Base-by-base conservation (phyloP, 1,284 basidiomycete species). In the Xanthoconium separans region DNA sequence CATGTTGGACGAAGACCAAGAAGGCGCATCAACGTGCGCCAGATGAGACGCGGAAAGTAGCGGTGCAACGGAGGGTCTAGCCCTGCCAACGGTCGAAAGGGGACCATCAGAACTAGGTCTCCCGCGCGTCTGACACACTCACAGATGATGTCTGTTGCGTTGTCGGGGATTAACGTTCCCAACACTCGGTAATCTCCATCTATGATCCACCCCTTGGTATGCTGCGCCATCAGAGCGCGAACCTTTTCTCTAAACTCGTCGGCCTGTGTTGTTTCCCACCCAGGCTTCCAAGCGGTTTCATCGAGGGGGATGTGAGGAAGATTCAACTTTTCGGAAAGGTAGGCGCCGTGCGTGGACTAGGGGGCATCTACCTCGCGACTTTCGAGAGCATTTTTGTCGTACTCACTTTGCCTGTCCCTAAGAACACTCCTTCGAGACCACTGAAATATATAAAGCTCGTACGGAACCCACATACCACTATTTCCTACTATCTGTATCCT, bases 61-160 rank as follows among this genome's bases (percentile, higher is more conserved):
- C 80, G 66, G 9, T 69, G 27, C 43, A 87, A 70, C 10, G 85
- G 85, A 16, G 83, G 83, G 61, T 86, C 83, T 22, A 87, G 71
- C 85, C 84, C 84, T 86, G 54, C 45, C 36, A 13, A 39, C 5
- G 7, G 22, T 33, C 10, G n/a, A 40, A 52, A 22, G 18, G 3
- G 20, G 18, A 44, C n/a, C 4, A n/a, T 47, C 11, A 30, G 33
- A 13, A 33, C 0, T 1, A 33, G 7, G 33, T 15, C 13, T 33
- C 33, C 6, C 33, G 15, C 41, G 8, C 40, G 11, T 48, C 13
- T 46, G 39, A 33, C 34, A 36, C 18, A 71, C 80, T 58, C 59
- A 87, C 85, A 86, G 27, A 87, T 77, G 11, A 84, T 65, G 64
- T 87, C 84, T 13, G 84, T 85, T 8, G 77, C 73, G 36, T 65